Percentiles rank a stretch among this genome's conserved stretches.
Conservation (phyloP, 768 basidiomycete genomes). For the Pulveroboletus sp. region DNA sequence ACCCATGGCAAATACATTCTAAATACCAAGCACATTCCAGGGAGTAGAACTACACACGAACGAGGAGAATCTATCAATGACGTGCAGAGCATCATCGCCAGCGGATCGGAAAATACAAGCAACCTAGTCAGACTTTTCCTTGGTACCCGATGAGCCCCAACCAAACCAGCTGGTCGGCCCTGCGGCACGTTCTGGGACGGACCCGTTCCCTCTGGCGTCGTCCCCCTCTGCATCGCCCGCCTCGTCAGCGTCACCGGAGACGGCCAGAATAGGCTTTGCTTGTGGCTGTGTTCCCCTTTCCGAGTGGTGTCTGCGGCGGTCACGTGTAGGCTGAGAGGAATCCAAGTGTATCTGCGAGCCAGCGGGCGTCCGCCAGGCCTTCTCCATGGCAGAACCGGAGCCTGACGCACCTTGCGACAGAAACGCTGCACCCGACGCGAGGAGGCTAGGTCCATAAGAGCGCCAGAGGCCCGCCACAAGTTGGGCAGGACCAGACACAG, state of each 20-base stretch:
- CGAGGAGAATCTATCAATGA: background rate
- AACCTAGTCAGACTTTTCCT: slow-evolving; percentile 19
- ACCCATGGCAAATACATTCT: slow-evolving; percentile 5
- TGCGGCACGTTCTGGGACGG: slow-evolving; percentile 18
- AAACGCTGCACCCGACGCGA: slow-evolving; percentile 64
- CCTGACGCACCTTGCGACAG: slow-evolving; percentile 48
- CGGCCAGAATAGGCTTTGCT: slow-evolving; percentile 30
- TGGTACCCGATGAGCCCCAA: slow-evolving; percentile 28
- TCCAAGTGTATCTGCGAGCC: slow-evolving; percentile 29
- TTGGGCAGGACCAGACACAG: slow-evolving; percentile 60
- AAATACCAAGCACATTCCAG: slow-evolving; percentile 1
- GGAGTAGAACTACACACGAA: slow-evolving; percentile 4
- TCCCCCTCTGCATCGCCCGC: slow-evolving; percentile 67
- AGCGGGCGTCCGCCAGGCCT: slow-evolving; percentile 26
- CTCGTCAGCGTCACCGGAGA: slow-evolving; percentile 62
- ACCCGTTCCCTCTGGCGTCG: slow-evolving; percentile 31
- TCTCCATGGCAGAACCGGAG: slow-evolving; percentile 29
- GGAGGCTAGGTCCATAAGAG: slow-evolving; percentile 69
- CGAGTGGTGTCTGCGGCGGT: slow-evolving; percentile 47
- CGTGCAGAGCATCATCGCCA: background rate
- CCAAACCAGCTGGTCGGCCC: slow-evolving; percentile 34
- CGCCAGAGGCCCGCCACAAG: slow-evolving; percentile 66
- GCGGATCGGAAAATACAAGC: background rate
- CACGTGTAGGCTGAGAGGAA: slow-evolving; percentile 32
- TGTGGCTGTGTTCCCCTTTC: slow-evolving; percentile 42